These are phyloP conservation scores for Blastocystis sp. DNA, from an alignment of 352 stramenopile genomes.

Conservation along the genomic window DNA sequence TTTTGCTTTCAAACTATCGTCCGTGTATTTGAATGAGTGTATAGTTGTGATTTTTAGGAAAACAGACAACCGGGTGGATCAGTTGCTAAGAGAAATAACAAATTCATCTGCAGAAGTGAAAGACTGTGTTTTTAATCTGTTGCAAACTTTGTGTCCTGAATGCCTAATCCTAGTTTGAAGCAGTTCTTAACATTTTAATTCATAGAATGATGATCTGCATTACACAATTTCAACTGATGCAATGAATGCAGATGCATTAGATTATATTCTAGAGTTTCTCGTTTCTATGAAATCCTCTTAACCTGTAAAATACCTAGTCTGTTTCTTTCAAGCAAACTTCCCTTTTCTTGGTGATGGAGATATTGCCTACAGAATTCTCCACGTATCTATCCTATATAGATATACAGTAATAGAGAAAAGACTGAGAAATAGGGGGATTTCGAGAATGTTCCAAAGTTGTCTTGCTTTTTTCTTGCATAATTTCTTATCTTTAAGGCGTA, in stretches of 20 bases:
- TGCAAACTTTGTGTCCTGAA: constrained; percentile 6
- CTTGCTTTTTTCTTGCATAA: neutral
- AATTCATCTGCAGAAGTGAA: neutral
- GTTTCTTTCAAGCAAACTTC: neutral
- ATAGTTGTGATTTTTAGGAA: constrained; percentile 21
- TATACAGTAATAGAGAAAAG: neutral
- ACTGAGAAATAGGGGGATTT: neutral
- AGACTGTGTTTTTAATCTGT: neutral
- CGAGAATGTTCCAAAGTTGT: constrained; percentile 53
- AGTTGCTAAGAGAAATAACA: neutral
- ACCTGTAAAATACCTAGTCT: neutral
- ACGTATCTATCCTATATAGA: no score
- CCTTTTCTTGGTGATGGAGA: no score
- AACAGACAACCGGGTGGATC: neutral
- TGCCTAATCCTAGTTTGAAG: neutral
- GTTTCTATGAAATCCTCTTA: neutral
- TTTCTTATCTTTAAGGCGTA: constrained; percentile 42
- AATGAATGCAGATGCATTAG: neutral
- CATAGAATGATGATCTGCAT: constrained; percentile 2
- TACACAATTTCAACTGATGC: neutral
- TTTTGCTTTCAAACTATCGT: neutral
- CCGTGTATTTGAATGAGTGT: neutral
- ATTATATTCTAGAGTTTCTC: constrained; percentile 53
- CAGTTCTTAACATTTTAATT: neutral
- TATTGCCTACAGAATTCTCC: no score